Evolutionary conservation across 257 asterid species (phyloP), one percentile per base, ranked within the genome.

Genomic region (Verbena officinalis): DNA sequence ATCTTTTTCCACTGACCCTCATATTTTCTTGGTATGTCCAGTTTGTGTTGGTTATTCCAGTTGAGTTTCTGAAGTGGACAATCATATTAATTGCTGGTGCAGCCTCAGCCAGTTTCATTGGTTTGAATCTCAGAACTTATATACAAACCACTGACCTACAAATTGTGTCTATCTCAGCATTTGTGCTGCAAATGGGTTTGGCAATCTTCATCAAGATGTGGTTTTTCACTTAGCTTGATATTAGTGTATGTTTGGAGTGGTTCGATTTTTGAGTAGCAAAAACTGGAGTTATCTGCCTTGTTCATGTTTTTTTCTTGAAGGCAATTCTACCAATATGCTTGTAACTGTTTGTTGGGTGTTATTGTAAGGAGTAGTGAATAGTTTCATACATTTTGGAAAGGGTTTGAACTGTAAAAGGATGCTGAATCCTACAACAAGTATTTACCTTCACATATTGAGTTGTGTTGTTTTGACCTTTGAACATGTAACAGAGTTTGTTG

Each of bases 151-250:
- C 42, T 38, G 96, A 85, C 54, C 77, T 78, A 9, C 72, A 84
- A 5, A 21, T 87, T 3, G 90, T 89, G 69, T 64, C 76, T 17
- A 67, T 78, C 44, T 91, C 97, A 50, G 97, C 98, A 57, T 87
- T 92, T 33, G 85, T 77, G 69, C 84, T 92, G 74, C 98, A 92
- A 75, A 73, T 87, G 81, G 95, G 86, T 53, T 79, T 92, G 77
- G 87, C 96, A 5, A 68, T 92, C 77, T 92, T 92, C 82, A 89
- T 92, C 87, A 92, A 92, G 80, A 79, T 81, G 87, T 80, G 96
- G 93, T 92, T 92, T 80, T 92, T 92, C 70, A 74, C 80, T 40
- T 68, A 72, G 69, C 71, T 46, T 9, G 67, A 7, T 64, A 31
- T 7, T 3, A 22, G 31, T 43, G 49, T 38, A 9, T 46, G 45